These are phyloP conservation scores for Mortierella claussenii DNA, from an alignment of 192 early-diverging fungal genomes.

Conservation along the genomic window DNA sequence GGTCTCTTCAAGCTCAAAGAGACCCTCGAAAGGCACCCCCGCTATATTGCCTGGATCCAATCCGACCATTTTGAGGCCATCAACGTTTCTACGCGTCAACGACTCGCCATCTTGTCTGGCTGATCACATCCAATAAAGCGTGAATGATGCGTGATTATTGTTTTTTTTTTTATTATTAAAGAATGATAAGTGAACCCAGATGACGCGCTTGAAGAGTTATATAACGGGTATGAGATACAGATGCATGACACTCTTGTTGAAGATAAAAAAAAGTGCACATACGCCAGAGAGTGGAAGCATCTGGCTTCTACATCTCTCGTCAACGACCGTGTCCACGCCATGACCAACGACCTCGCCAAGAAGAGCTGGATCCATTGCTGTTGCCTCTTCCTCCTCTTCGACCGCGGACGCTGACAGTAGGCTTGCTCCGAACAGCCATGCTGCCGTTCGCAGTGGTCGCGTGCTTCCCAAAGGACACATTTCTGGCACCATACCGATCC, in stretches of 20 bases:
- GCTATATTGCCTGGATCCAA: constrained; percentile 24
- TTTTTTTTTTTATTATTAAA: too few species aligned
- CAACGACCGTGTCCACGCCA: constrained; percentile 12
- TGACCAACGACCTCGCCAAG: constrained; percentile 2
- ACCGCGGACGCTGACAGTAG: constrained; percentile 16
- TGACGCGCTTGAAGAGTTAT: too few species aligned
- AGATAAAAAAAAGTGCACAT: too few species aligned
- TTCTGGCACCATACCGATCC: constrained; percentile 9
- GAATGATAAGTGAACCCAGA: too few species aligned
- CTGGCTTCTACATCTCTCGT: constrained; percentile 14
- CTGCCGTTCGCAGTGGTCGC: constrained; percentile 35
- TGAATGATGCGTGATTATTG: too few species aligned
- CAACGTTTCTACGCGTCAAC: constrained; percentile 28
- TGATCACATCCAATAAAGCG: too few species aligned
- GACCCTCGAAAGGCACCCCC: constrained; percentile 7
- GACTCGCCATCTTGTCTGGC: constrained; percentile 34
- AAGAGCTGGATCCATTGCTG: background rate
- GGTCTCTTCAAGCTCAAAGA: constrained; percentile 23
- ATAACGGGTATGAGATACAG: too few species aligned
- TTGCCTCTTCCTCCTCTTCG: background rate
- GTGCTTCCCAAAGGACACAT: constrained; percentile 7
- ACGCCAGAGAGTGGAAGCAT: too few species aligned
- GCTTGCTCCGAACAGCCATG: constrained; percentile 40
- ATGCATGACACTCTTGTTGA: too few species aligned
- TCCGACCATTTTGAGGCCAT: constrained; percentile 39